Conservation (phyloP, 257 asterid species). For the Nicotiana attenuata region DNA sequence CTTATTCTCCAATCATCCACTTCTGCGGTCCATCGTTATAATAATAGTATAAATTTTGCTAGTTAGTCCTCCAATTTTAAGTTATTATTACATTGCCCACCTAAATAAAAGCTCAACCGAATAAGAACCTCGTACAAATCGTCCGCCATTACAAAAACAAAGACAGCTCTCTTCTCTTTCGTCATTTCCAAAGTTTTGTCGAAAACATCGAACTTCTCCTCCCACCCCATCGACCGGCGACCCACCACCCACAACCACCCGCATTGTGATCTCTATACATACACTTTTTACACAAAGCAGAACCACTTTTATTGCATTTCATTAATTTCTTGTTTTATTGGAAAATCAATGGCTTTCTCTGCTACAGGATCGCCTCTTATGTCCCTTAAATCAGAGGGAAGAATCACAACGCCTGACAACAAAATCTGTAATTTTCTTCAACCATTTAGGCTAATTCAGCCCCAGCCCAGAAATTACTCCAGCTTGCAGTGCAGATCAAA, state of each 20-base stretch:
- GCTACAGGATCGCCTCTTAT: slow-evolving; percentile 57
- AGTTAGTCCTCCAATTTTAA: background rate
- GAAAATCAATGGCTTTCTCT: slow-evolving; percentile 42
- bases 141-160: background rate
- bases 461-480: slow-evolving; percentile 11
- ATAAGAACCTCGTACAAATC: slow-evolving; percentile 13
- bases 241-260: background rate
- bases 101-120: background rate
- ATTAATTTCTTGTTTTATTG: background rate
- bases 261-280: background rate
- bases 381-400: slow-evolving; percentile 29
- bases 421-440: slow-evolving; percentile 29
- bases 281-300: background rate
- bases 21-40: no score
- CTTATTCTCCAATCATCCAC: no score
- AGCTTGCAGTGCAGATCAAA: slow-evolving; percentile 45
- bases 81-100: no score
- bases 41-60: background rate
- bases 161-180: background rate
- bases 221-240: no score
- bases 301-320: background rate
- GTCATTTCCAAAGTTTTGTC: slow-evolving; percentile 17
- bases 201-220: background rate
- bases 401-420: slow-evolving; percentile 17
- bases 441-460: slow-evolving; percentile 28